Evolutionary conservation across 805 yeast species (phyloP).

Genomic region (Candida palmyrensis): DNA sequence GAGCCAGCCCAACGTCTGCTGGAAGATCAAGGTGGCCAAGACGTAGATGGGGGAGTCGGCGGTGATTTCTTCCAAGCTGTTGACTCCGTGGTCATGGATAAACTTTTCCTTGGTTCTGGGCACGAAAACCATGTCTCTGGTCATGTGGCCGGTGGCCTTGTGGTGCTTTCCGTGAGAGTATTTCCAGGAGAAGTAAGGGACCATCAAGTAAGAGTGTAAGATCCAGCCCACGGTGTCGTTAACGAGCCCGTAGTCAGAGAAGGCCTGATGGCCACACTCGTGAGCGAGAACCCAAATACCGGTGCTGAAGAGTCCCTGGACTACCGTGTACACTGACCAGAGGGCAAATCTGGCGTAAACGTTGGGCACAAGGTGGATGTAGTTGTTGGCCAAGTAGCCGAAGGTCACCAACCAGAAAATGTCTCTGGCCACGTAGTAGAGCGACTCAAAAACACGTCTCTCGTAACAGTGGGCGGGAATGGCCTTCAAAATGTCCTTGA

Average conservation of each 20-base stretch:
- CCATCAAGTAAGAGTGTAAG: conserved; percentile 70
- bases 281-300: conserved; percentile 87
- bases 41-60: conserved; percentile 76
- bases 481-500: conserved; percentile 66
- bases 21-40: conserved; percentile 48
- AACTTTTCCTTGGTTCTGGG: conserved; percentile 64
- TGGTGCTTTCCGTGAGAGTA: conserved; percentile 82
- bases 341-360: conserved; percentile 43
- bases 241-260: conserved; percentile 63
- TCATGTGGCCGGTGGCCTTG: conserved; percentile 81
- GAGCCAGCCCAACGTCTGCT: conserved; percentile 79
- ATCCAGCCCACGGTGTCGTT: conserved; percentile 83
- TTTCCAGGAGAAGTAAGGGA: conserved; percentile 88
- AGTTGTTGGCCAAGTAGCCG: conserved; percentile 49
- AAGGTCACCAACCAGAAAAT: conserved; percentile 42
- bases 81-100: conserved; percentile 28
- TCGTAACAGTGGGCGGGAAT: conserved; percentile 76
- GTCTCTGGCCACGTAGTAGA: conserved; percentile 67
- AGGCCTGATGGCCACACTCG: conserved; percentile 90
- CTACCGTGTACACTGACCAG: conserved; percentile 53
- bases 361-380: conserved; percentile 47
- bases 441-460: conserved; percentile 49
- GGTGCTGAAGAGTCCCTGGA: conserved; percentile 64
- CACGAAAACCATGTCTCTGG: conserved; percentile 81
- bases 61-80: conserved; percentile 47